phyloP scores from a whole-genome alignment of 2,329 filamentous ascomycete species.

The Neonectria punicea region DNA sequence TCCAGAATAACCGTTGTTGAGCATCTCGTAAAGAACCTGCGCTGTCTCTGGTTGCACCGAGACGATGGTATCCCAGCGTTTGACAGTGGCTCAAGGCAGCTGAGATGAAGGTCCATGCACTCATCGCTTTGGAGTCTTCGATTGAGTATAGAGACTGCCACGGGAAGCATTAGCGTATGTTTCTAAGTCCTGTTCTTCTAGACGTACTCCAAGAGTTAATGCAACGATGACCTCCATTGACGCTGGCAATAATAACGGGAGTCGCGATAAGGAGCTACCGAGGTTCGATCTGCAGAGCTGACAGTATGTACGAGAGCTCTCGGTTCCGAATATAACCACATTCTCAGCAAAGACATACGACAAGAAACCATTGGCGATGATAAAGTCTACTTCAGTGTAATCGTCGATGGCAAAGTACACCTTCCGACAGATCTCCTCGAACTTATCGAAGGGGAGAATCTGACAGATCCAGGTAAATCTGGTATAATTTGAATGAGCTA shows the following conservation, averaged over 20 bases:
- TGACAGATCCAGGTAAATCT: slow-evolving; percentile 46
- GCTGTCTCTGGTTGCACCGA: neutral
- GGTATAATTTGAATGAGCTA: slow-evolving; percentile 41
- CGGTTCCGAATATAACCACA: slow-evolving; percentile 36
- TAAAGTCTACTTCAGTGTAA: slow-evolving; percentile 46
- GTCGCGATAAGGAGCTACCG: slow-evolving; percentile 33
- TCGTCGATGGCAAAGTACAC: slow-evolving; percentile 51
- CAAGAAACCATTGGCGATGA: slow-evolving; percentile 50
- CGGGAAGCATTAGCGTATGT: neutral
- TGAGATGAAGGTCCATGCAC: slow-evolving; percentile 51
- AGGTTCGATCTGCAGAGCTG: slow-evolving; percentile 45
- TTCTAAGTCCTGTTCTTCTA: neutral
- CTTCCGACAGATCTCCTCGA: slow-evolving; percentile 46
- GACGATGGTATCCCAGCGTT: slow-evolving; percentile 48
- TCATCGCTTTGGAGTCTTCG: slow-evolving; percentile 46
- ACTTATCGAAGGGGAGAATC: slow-evolving; percentile 46
- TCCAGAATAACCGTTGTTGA: slow-evolving; percentile 46
- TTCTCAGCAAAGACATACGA: slow-evolving; percentile 50
- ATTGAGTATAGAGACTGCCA: slow-evolving; percentile 46
- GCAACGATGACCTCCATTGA: slow-evolving; percentile 49
- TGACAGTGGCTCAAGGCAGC: slow-evolving; percentile 48
- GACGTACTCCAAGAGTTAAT: slow-evolving; percentile 46
- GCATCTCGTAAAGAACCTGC: neutral
- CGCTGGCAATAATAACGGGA: slow-evolving; percentile 47
- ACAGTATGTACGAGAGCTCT: slow-evolving; percentile 38